Conservation (phyloP, 371 early-diverging fungal genomes). For the Sporodiniella umbellata region DNA sequence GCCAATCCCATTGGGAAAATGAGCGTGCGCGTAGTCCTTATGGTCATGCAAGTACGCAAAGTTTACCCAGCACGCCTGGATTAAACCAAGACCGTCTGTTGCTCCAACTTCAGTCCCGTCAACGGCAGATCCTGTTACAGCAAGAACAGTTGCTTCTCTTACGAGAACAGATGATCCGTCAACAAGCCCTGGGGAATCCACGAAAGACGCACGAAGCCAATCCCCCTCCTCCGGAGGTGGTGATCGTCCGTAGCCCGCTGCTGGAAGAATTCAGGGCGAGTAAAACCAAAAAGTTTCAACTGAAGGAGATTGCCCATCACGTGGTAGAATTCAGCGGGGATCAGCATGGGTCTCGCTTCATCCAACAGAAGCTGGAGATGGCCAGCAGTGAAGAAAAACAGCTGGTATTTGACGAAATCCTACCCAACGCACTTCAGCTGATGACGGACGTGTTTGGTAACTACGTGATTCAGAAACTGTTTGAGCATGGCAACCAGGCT, state of each 20-base stretch:
- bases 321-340: conserved; percentile 98
- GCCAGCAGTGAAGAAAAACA: conserved; percentile 92
- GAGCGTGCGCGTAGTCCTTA: no score
- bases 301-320: conserved; percentile 88
- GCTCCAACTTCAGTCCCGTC: conserved; percentile 38
- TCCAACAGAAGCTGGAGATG: conserved; percentile 98
- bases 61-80: conserved; percentile 8
- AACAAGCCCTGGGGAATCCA: no score
- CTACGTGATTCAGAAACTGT: conserved; percentile 99
- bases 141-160: conserved; percentile 40
- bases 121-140: conserved; percentile 40
- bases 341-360: conserved; percentile 99
- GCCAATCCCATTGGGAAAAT: no score
- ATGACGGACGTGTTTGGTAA: conserved; percentile 99
- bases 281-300: conserved; percentile 91
- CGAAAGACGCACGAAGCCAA: no score
- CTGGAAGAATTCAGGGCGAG: conserved; percentile 93
- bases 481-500: conserved; percentile 89
- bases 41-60: no score
- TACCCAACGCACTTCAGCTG: conserved; percentile 88
- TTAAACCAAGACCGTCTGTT: conserved; percentile 26
- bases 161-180: conserved; percentile 40
- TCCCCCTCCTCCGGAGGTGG: no score
- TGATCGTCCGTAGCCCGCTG: conserved; percentile 69
- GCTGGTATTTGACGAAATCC: conserved; percentile 94